A percentile compares a stretch with the other conserved stretches of the same genome.
phyloP scores from a whole-genome alignment of 2,329 filamentous ascomycete genomes.

The Rutstroemia sp. region DNA sequence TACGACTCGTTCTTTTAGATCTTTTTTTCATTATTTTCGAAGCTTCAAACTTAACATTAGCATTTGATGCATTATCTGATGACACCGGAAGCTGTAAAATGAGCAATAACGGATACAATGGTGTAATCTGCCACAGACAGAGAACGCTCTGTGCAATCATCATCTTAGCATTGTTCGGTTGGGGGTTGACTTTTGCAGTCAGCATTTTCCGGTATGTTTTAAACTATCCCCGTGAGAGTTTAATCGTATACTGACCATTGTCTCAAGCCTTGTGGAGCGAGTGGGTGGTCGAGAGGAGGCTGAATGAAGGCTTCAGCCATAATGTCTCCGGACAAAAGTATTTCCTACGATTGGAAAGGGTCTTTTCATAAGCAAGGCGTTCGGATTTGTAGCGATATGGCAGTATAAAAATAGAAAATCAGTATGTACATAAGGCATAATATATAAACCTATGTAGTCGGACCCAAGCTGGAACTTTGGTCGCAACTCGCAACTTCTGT shows the following conservation, averaged over 20 bases:
- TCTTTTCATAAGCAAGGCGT: constrained; percentile 2
- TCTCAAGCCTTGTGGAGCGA: constrained; percentile 46
- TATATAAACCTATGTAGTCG: neutral
- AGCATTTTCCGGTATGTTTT: constrained; percentile 62
- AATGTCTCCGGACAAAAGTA: neutral
- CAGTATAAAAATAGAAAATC: constrained; percentile 1
- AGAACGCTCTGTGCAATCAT: constrained; percentile 72
- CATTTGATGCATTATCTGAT: constrained; percentile 73
- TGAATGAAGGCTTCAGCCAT: neutral
- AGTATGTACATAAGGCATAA: constrained; percentile 4
- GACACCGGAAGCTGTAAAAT: constrained; percentile 50
- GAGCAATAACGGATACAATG: constrained; percentile 31
- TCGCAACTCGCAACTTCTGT: too few relatives aligned
- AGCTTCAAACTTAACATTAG: constrained; percentile 82
- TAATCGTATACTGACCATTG: constrained; percentile 24
- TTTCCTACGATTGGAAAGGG: constrained; percentile 4
- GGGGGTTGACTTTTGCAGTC: constrained; percentile 83
- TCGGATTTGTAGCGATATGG: neutral
- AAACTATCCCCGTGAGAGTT: neutral
- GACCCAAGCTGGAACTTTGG: too few relatives aligned
- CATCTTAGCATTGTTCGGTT: constrained; percentile 76
- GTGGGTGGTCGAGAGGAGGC: constrained; percentile 48
- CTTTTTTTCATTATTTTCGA: constrained; percentile 97
- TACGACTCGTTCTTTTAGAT: constrained; percentile 83
- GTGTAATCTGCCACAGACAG: constrained; percentile 52